phyloP scores from a whole-genome alignment of 345 rosid genomes.

The Gossypium stocksii region DNA sequence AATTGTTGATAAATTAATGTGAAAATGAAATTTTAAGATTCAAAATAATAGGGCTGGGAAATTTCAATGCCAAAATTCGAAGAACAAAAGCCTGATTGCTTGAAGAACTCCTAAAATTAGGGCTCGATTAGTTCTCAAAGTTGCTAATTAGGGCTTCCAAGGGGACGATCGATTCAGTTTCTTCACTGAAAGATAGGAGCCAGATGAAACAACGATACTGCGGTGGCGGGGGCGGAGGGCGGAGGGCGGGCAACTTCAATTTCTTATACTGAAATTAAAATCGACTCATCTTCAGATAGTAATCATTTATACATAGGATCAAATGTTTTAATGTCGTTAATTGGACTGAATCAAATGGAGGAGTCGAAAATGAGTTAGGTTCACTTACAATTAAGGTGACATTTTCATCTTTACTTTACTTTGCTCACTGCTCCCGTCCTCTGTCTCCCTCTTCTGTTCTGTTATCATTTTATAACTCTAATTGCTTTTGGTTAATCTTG shows the following conservation, averaged over 20 bases:
- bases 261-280: conserved; percentile 40
- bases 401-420: too few relatives aligned
- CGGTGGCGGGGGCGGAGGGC: conserved; percentile 30
- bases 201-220: conserved; percentile 40
- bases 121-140: neutral
- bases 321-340: neutral
- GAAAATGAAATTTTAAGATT: too few relatives aligned
- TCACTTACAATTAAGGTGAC: too few relatives aligned
- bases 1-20: too few relatives aligned
- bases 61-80: conserved; percentile 53
- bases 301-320: neutral
- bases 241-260: conserved; percentile 22
- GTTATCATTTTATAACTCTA: too few relatives aligned
- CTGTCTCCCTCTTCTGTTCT: too few relatives aligned
- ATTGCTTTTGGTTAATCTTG: too few relatives aligned
- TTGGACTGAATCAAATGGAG: conserved; percentile 28
- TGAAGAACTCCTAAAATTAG: conserved; percentile 53
- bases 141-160: neutral
- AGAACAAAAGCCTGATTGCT: conserved; percentile 55
- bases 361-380: conserved; percentile 35
- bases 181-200: conserved; percentile 48
- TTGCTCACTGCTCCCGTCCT: too few relatives aligned
- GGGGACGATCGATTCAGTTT: conserved; percentile 28
- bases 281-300: conserved; percentile 39
- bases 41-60: too few relatives aligned